Conservation (phyloP, 1,284 basidiomycete genomes). For the Sporisorium exsertum region DNA sequence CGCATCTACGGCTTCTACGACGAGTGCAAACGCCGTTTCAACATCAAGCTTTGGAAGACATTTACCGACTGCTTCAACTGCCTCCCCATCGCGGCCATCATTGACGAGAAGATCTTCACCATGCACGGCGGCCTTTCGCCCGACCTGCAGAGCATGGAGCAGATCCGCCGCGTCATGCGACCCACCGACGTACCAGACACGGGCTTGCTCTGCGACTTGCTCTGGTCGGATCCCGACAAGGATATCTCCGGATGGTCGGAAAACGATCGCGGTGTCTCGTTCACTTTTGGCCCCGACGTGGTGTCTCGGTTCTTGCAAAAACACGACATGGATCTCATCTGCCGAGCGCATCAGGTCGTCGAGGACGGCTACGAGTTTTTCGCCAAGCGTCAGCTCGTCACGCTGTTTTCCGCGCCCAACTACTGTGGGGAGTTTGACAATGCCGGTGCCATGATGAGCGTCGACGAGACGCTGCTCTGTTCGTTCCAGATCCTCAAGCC, state of each 20-base stretch:
- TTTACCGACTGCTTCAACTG: constrained; percentile 98
- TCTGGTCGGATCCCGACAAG: constrained; percentile 99
- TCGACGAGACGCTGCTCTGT: constrained; percentile 95
- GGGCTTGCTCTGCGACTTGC: constrained; percentile 93
- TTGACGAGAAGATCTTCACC: constrained; percentile 96
- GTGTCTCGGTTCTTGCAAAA: constrained; percentile 98
- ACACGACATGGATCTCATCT: constrained; percentile 98
- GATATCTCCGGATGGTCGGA: constrained; percentile 99
- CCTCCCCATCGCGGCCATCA: constrained; percentile 92
- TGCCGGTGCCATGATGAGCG: constrained; percentile 99
- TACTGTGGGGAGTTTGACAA: constrained; percentile 99
- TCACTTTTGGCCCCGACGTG: constrained; percentile 98
- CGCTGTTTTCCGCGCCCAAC: constrained; percentile 96
- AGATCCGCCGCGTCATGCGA: constrained; percentile 98
- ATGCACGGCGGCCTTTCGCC: constrained; percentile 89
- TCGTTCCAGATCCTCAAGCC: constrained; percentile 97
- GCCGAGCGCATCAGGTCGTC: constrained; percentile 98
- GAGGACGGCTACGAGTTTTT: constrained; percentile 99
- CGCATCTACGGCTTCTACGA: constrained; percentile 97
- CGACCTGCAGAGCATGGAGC: constrained; percentile 98
- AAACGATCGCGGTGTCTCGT: constrained; percentile 97
- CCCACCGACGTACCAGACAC: constrained; percentile 99
- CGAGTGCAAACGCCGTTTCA: constrained; percentile 96
- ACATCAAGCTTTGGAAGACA: constrained; percentile 98
- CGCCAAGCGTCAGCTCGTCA: constrained; percentile 95